Percentiles rank a stretch among this genome's conserved stretches.
phyloP scores from a whole-genome alignment of 345 rosid genomes.

The Balakata baccata region DNA sequence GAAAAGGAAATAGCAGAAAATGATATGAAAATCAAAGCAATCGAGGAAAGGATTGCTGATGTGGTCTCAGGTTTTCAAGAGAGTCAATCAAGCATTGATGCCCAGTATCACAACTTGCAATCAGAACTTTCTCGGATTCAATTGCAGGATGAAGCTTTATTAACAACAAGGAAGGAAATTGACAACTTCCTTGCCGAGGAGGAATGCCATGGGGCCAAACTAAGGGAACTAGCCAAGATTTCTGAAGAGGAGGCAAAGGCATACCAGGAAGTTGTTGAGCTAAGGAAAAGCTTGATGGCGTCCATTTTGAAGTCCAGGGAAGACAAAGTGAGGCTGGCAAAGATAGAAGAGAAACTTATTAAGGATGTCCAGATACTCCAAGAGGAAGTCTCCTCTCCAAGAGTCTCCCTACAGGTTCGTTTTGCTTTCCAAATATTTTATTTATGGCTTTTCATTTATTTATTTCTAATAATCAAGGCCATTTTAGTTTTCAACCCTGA shows the following conservation, averaged over 20 bases:
- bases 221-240: slow-evolving; percentile 56
- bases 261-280: slow-evolving; percentile 46
- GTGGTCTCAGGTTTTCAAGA: slow-evolving; percentile 61
- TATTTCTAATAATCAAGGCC: background rate
- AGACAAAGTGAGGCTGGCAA: slow-evolving; percentile 58
- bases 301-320: slow-evolving; percentile 57
- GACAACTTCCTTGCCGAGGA: slow-evolving; percentile 46
- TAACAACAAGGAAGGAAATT: slow-evolving; percentile 51
- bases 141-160: slow-evolving; percentile 44
- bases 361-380: slow-evolving; percentile 69
- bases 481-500: background rate
- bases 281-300: slow-evolving; percentile 52
- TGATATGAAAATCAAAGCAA: slow-evolving; percentile 46
- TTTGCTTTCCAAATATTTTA: slow-evolving; percentile 14
- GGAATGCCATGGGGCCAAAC: slow-evolving; percentile 52
- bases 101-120: slow-evolving; percentile 44
- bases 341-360: slow-evolving; percentile 64
- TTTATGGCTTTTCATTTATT: background rate
- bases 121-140: slow-evolving; percentile 45
- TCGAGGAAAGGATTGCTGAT: slow-evolving; percentile 51
- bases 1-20: slow-evolving; percentile 66
- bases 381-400: slow-evolving; percentile 58
- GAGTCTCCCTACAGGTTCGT: slow-evolving; percentile 63
- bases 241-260: slow-evolving; percentile 64
- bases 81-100: slow-evolving; percentile 46